These are phyloP conservation scores for Talaromyces sp. DNA, from an alignment of 2,329 filamentous ascomycete genomes.

Conservation along the genomic window DNA sequence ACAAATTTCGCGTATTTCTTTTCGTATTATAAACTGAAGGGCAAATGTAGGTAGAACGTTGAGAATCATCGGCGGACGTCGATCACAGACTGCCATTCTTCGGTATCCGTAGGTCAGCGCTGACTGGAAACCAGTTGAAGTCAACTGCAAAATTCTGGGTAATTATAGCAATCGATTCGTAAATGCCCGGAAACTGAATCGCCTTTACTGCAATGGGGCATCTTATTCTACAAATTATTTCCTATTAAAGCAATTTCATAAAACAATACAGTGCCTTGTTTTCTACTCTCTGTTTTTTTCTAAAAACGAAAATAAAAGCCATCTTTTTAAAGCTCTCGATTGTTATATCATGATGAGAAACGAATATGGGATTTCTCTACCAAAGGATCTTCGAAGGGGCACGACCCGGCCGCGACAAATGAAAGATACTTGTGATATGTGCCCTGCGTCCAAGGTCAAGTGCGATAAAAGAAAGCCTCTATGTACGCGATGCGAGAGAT, in stretches of 20 bases:
- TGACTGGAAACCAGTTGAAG: no score
- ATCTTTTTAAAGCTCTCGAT: neutral
- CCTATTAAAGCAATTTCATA: no score
- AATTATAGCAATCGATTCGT: neutral
- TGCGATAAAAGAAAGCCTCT: slow-evolving; percentile 15
- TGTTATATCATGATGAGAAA: neutral
- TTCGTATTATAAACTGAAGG: no score
- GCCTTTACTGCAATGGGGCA: no score
- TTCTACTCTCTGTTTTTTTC: no score
- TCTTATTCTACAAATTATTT: no score
- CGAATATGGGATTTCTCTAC: neutral
- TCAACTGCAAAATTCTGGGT: no score
- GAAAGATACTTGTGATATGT: slow-evolving; percentile 12
- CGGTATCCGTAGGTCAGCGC: neutral
- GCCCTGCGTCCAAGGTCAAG: slow-evolving; percentile 15
- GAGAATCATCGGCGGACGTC: no score
- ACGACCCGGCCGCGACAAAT: neutral
- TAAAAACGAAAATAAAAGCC: no score
- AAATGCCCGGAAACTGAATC: neutral
- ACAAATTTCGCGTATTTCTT: no score
- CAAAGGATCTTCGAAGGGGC: neutral
- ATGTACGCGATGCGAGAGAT: slow-evolving; percentile 15
- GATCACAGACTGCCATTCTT: neutral
- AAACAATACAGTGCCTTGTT: no score
- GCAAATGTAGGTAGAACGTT: no score